Conservation (phyloP, 805 yeast genomes). For the Lipomyces anomalus region DNA sequence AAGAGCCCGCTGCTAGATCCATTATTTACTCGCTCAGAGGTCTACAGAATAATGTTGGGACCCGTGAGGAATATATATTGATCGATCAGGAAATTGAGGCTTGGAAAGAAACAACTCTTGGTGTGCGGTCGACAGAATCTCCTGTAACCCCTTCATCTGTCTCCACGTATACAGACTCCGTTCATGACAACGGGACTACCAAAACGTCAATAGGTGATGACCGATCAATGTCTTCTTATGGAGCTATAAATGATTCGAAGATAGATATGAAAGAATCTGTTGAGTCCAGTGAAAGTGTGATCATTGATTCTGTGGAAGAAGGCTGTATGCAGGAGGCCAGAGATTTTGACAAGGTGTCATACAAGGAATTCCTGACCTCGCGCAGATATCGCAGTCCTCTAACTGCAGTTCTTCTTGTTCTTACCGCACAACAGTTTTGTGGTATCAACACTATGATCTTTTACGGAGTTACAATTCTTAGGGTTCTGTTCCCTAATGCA, state of each 20-base stretch:
- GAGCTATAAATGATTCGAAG: too few species aligned
- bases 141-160: too few species aligned
- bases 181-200: too few species aligned
- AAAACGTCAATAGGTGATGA: too few species aligned
- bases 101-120: constrained; percentile 21
- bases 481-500: constrained; percentile 62
- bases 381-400: constrained; percentile 53
- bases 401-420: constrained; percentile 60
- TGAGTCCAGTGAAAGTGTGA: too few species aligned
- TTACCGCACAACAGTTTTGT: constrained; percentile 82
- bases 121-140: too few species aligned
- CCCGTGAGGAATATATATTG: constrained; percentile 7
- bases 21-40: constrained; percentile 37
- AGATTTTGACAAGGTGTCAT: constrained; percentile 16
- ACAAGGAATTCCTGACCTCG: constrained; percentile 44
- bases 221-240: too few species aligned
- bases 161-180: too few species aligned
- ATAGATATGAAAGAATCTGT: too few species aligned
- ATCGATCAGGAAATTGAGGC: constrained; percentile 18
- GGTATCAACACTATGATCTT: constrained; percentile 91
- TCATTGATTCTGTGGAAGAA: constrained; percentile 15
- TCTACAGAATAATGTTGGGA: constrained; percentile 19
- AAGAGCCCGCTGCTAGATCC: constrained; percentile 39
- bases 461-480: constrained; percentile 82
- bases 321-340: constrained; percentile 18